These are phyloP conservation scores for Castanopsis chinensis DNA, from an alignment of 306 rosid genomes.

Conservation along the genomic window DNA sequence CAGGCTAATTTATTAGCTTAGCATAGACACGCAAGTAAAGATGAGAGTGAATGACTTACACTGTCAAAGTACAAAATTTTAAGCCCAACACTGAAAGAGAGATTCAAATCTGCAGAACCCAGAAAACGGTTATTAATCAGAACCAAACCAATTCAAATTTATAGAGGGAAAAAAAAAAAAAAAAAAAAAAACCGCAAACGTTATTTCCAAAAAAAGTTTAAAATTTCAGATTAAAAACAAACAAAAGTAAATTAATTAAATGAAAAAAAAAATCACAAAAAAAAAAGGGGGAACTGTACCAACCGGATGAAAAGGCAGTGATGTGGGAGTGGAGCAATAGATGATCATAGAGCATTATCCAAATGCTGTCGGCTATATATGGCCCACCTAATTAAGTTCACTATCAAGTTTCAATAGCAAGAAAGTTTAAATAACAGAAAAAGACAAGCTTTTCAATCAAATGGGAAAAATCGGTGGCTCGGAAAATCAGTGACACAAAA, in stretches of 20 bases:
- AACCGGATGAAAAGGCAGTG: slow-evolving; percentile 29
- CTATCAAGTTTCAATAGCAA: not conserved
- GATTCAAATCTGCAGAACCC: slow-evolving; percentile 33
- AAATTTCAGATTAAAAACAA: slow-evolving; percentile 4
- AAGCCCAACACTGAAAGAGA: slow-evolving; percentile 6
- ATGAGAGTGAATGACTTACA: slow-evolving; percentile 21
- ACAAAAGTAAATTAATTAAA: not conserved
- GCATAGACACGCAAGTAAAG: slow-evolving; percentile 15
- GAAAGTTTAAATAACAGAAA: not conserved
- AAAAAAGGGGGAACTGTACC: slow-evolving; percentile 1
- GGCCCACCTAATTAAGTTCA: slow-evolving; percentile 33
- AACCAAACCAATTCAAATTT: slow-evolving; percentile 14
- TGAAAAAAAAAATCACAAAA: slow-evolving; percentile 2
- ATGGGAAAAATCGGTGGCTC: not conserved
- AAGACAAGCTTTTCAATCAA: no score
- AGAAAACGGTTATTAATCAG: slow-evolving; percentile 15
- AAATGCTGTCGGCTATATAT: slow-evolving; percentile 11
- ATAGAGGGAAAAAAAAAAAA: slow-evolving; percentile 18
- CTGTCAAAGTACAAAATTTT: not conserved
- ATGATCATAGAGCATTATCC: slow-evolving; percentile 53
- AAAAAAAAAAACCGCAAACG: not conserved
- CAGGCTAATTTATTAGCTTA: not conserved
- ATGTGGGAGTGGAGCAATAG: slow-evolving; percentile 21
- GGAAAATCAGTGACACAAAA: not conserved
- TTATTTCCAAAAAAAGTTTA: slow-evolving; percentile 26